phyloP scores from a whole-genome alignment of 1,139 yeast genomes.

The Yamadazyma dushanensis region DNA sequence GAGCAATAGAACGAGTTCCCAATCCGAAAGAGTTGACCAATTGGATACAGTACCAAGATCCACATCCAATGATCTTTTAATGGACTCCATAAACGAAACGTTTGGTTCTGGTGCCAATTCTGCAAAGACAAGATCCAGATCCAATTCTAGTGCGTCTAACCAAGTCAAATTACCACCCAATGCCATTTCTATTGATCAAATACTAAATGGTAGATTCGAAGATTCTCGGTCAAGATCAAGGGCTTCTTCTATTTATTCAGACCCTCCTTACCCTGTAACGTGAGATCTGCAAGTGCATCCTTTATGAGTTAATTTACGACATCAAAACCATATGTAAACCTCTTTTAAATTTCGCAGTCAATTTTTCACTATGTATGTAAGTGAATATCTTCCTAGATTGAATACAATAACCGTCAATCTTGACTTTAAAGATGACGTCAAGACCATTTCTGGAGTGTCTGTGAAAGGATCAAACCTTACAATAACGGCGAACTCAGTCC shows the following conservation, averaged over 20 bases:
- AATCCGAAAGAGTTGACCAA: background rate
- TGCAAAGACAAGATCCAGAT: conserved; percentile 5
- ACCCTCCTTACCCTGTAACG: conserved; percentile 10
- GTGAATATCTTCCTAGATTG: conserved; percentile 44
- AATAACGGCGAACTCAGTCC: background rate
- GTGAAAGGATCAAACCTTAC: conserved; percentile 4
- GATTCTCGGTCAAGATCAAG: conserved; percentile 4
- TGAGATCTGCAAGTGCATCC: background rate
- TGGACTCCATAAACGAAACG: background rate
- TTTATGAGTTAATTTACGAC: too few relatives aligned
- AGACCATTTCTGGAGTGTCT: conserved; percentile 10
- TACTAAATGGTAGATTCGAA: conserved; percentile 3
- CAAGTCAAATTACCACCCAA: conserved; percentile 11
- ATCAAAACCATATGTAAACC: too few relatives aligned
- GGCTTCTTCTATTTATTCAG: conserved; percentile 7
- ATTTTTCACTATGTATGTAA: conserved; percentile 25
- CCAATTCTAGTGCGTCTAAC: conserved; percentile 6
- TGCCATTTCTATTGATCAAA: conserved; percentile 11
- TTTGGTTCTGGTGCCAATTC: background rate
- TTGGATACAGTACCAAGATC: background rate
- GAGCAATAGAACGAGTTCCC: background rate
- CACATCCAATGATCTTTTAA: background rate
- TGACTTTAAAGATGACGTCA: conserved; percentile 20
- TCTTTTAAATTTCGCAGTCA: conserved; percentile 6
- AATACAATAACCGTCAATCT: conserved; percentile 29